phyloP scores from a whole-genome alignment of 257 asterid genomes.

The Capsicum pubescens region DNA sequence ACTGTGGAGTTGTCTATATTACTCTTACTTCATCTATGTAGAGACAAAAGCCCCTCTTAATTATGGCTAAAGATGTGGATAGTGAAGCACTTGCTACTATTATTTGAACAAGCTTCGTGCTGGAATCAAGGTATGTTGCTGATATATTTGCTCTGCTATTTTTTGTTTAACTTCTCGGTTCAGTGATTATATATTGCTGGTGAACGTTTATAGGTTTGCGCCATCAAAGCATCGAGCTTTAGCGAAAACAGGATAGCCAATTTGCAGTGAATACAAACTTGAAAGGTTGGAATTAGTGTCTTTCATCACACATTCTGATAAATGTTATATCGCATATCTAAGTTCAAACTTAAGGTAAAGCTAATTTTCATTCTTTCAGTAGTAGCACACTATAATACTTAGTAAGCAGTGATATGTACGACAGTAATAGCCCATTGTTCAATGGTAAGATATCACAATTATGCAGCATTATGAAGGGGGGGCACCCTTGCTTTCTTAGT shows the following conservation, averaged over 20 bases:
- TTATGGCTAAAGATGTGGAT: constrained; percentile 90
- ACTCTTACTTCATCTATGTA: constrained; percentile 33
- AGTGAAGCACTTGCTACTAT: constrained; percentile 97
- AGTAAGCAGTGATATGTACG: not conserved
- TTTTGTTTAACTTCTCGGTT: too few relatives aligned
- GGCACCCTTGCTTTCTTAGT: not conserved
- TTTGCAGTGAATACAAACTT: not conserved
- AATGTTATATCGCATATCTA: not conserved
- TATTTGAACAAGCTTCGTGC: constrained; percentile 74
- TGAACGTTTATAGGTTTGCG: too few relatives aligned
- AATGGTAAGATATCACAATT: not conserved
- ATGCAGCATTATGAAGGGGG: not conserved
- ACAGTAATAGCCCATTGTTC: not conserved
- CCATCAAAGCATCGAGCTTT: too few relatives aligned
- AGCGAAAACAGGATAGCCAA: too few relatives aligned
- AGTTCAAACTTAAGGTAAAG: not conserved
- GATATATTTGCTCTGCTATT: too few relatives aligned
- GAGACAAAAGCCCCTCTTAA: constrained; percentile 86
- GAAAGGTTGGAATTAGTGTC: not conserved
- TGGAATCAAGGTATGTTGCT: too few relatives aligned
- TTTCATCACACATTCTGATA: not conserved
- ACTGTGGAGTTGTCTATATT: not conserved
- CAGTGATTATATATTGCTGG: too few relatives aligned
- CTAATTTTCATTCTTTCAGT: not conserved
- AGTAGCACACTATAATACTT: not conserved